phyloP scores from a whole-genome alignment of 179 eudicot species.

The Beta corolliflora region DNA sequence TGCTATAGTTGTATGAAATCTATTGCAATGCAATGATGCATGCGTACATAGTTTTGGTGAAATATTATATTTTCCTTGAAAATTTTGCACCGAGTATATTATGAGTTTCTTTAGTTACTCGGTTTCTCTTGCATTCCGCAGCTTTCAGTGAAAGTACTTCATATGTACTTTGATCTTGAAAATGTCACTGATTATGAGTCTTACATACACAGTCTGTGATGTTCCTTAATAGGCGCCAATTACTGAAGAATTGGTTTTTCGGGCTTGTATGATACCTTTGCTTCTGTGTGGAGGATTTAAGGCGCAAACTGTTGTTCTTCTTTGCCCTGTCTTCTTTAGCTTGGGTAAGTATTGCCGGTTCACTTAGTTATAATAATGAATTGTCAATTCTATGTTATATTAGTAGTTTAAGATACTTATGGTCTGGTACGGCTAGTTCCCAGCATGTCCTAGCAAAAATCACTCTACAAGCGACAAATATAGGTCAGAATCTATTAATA shows the following conservation, averaged over 20 bases:
- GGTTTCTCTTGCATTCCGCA: background rate
- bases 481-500: background rate
- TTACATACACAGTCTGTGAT: conserved; percentile 18
- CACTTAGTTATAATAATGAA: background rate
- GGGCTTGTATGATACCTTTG: conserved; percentile 97
- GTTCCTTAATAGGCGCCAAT: conserved; percentile 73
- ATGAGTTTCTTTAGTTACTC: background rate
- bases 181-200: conserved; percentile 7
- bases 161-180: background rate
- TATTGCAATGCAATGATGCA: background rate
- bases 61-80: background rate
- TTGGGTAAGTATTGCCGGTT: conserved; percentile 59
- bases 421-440: background rate
- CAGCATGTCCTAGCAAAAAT: background rate
- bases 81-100: background rate
- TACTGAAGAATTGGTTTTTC: conserved; percentile 92
- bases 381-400: background rate
- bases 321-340: conserved; percentile 89
- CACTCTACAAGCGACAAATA: background rate
- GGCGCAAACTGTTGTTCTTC: conserved; percentile 56
- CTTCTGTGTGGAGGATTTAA: conserved; percentile 89
- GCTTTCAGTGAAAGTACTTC: background rate
- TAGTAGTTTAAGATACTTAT: background rate
- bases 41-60: background rate
- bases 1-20: background rate